Base-by-base conservation (phyloP, 805 yeast genomes). In the Sugiyamaella valdiviana region DNA sequence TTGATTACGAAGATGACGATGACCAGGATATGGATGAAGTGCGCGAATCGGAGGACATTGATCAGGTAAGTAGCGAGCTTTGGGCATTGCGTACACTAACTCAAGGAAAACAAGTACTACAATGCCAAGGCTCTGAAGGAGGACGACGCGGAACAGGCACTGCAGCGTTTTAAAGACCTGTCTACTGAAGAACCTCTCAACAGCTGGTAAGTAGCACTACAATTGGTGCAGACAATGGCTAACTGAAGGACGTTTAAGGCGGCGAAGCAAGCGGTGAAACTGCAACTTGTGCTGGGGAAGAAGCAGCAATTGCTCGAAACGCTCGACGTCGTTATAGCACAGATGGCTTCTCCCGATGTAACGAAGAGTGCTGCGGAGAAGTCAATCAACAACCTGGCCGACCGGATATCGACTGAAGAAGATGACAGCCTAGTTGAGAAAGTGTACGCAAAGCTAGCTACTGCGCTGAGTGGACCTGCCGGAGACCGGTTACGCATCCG, bases 1-100 rank as follows among this genome's bases (percentile, higher is more conserved):
- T 65, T 43, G 68, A 65, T 16, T 63, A 64, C 42, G 71, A 69
- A n/a, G 67, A 57, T 26, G 70, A 64, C 37, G 70, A 63, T 12
- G 68, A 58, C 19, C 56, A 56, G 20, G 62, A 59, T 16, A 63
- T 59, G 41, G 58, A 54, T 22, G 54, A 49, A 22, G 58, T 48
- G 29, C 52, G 36, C 6, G 36, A 29, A 17, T 37, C 19, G 5
- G 44, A 48, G 24, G 58, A 39, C 21, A 44, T 47, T 46, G 60
- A 52, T 7, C 49, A 52, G 20, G 61, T 50, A 39, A 35, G 54
- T 39, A 46, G 29, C 16, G 15, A 32, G 29, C 14, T 12, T 17
- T 26, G 42, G 12, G 19, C 17, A 35, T n/a, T 37, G 14, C 10
- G 10, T n/a, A 15, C 16, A 21, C 38, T 42, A 32, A 36, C n/a